Evolutionary conservation across 2,329 filamentous ascomycete species (phyloP).

Genomic region (Trichoderma endophyticum): DNA sequence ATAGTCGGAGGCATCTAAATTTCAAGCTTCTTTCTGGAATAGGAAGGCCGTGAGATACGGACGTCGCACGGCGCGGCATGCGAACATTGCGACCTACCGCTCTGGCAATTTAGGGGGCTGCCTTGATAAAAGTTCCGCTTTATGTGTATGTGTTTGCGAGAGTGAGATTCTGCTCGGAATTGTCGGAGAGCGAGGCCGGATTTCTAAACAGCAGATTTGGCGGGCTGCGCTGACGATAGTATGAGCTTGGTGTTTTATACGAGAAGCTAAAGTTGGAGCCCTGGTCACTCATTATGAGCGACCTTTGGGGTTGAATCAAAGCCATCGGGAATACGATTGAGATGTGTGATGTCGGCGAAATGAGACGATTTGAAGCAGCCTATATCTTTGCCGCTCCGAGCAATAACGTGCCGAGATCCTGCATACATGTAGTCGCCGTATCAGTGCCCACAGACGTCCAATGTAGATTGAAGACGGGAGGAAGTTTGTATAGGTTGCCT

Average conservation of each 20-base stretch:
- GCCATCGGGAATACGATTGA: neutral
- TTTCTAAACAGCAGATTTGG: neutral
- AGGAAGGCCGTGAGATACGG: slow-evolving; percentile 6
- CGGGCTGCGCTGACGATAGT: neutral
- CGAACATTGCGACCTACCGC: neutral
- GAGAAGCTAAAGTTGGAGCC: neutral
- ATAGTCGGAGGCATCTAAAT: neutral
- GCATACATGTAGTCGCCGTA: neutral
- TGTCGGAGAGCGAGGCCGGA: neutral
- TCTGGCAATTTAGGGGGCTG: neutral
- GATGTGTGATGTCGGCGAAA: neutral
- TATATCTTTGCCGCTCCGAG: neutral
- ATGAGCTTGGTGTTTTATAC: neutral
- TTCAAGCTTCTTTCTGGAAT: slow-evolving; percentile 9
- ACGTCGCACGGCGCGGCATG: neutral
- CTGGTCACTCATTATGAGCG: neutral
- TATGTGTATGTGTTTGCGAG: neutral
- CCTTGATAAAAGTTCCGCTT: neutral
- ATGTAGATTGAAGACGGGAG: neutral
- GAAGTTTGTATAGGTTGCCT: neutral
- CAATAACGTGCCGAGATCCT: neutral
- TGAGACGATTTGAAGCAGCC: neutral
- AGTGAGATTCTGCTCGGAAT: neutral
- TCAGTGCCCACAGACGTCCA: neutral
- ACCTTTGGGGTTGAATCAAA: neutral